Percentiles rank a stretch among this genome's conserved stretches.
Conservation (phyloP, 331 rosid genomes). For the Saraca asoca region DNA sequence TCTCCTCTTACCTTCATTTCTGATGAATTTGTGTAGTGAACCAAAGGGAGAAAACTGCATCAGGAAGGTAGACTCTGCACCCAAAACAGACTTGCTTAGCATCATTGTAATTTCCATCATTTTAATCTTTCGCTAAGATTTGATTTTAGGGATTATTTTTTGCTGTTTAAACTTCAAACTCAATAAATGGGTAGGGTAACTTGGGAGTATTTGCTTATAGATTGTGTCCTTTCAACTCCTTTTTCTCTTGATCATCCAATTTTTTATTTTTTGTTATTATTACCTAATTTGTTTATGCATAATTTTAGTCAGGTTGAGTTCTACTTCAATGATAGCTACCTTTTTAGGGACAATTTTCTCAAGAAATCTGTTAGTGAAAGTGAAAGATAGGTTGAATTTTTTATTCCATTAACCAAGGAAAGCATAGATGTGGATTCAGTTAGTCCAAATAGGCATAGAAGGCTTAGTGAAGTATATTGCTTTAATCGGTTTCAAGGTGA, state of each 20-base stretch:
- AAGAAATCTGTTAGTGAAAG: constrained; percentile 57
- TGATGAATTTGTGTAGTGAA: constrained; percentile 54
- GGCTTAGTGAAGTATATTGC: no score
- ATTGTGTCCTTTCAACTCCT: not conserved
- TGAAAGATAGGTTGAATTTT: no score
- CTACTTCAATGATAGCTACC: constrained; percentile 91
- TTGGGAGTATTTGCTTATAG: no score
- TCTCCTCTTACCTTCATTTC: constrained; percentile 12
- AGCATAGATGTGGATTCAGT: no score
- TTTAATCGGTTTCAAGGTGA: no score
- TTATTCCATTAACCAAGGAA: no score
- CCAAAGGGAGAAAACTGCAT: constrained; percentile 74
- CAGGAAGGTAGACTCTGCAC: constrained; percentile 49
- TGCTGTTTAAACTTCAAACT: not conserved
- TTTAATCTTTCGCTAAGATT: constrained; percentile 21
- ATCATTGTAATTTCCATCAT: constrained; percentile 59
- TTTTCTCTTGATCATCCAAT: not conserved
- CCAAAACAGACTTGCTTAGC: constrained; percentile 83
- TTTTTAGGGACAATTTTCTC: constrained; percentile 69
- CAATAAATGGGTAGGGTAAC: no score
- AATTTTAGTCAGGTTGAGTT: constrained; percentile 67
- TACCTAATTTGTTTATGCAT: not conserved
- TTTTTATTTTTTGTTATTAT: not conserved
- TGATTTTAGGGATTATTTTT: not conserved
- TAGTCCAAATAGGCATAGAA: no score